These are phyloP conservation scores for Colletotrichum orbiculare DNA, from an alignment of 2,329 filamentous ascomycete genomes.

Conservation along the genomic window DNA sequence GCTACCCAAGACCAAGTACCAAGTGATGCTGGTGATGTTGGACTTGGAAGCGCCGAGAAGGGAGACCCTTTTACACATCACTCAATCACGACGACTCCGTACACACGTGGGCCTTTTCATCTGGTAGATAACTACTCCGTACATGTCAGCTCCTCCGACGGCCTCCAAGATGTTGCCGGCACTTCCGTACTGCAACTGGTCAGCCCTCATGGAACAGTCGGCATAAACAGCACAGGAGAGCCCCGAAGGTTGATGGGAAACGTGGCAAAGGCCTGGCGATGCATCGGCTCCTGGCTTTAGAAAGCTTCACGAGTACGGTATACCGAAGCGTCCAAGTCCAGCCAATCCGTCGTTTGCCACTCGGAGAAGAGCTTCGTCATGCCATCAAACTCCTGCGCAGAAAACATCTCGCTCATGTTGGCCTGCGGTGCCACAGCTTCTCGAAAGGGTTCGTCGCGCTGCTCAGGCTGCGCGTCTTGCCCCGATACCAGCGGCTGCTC, in stretches of 20 bases:
- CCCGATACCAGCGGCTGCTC: background rate
- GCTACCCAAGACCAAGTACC: too few relatives aligned
- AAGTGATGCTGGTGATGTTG: too few relatives aligned
- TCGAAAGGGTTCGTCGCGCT: conserved; percentile 13
- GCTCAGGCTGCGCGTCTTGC: conserved; percentile 1
- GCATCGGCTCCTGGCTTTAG: conserved; percentile 16
- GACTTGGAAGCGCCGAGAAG: too few relatives aligned
- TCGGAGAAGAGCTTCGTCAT: conserved; percentile 37
- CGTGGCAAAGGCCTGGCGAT: conserved; percentile 34
- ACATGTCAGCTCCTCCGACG: background rate
- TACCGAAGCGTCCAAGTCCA: conserved; percentile 45
- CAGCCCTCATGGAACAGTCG: background rate
- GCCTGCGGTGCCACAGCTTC: conserved; percentile 14
- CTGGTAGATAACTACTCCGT: too few relatives aligned
- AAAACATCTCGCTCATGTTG: conserved; percentile 29
- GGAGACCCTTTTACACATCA: background rate
- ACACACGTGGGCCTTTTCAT: too few relatives aligned
- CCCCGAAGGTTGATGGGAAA: conserved; percentile 33
- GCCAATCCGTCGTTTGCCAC: conserved; percentile 46
- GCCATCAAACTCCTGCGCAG: conserved; percentile 26
- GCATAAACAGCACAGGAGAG: conserved; percentile 35
- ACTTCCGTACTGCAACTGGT: too few relatives aligned
- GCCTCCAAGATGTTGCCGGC: too few relatives aligned
- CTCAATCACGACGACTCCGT: too few relatives aligned
- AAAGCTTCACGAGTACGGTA: conserved; percentile 9